A percentile compares a stretch with the other conserved stretches of the same genome.
These are phyloP conservation scores for Primulina eburnea DNA, from an alignment of 257 asterid species.

Conservation along the genomic window DNA sequence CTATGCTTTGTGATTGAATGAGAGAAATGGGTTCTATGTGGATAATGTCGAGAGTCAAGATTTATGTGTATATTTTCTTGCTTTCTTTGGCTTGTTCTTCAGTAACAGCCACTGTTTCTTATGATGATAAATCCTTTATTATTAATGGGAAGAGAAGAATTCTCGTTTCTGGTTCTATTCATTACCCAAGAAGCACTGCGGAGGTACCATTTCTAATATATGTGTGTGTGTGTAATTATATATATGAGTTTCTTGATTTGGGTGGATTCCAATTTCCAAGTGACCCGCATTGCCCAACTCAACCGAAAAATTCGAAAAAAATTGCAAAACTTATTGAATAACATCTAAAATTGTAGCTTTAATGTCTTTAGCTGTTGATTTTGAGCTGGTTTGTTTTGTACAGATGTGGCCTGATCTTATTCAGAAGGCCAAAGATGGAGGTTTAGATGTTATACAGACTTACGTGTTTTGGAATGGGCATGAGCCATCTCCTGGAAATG, in stretches of 20 bases:
- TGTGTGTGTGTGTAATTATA: too few relatives aligned
- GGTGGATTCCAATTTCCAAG: not conserved
- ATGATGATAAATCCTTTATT: conserved; percentile 59
- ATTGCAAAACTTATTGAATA: not conserved
- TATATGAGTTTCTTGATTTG: not conserved
- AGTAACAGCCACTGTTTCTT: conserved; percentile 43
- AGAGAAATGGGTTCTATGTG: conserved; percentile 22
- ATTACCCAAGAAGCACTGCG: conserved; percentile 66
- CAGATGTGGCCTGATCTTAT: conserved; percentile 98
- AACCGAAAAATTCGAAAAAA: too few relatives aligned
- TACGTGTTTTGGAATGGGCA: conserved; percentile 92
- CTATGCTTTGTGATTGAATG: not conserved
- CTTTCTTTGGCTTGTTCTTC: conserved; percentile 28
- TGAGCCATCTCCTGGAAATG: conserved; percentile 87
- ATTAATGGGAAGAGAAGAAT: conserved; percentile 52
- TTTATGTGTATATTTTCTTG: conserved; percentile 11
- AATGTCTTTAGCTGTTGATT: not conserved
- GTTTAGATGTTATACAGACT: conserved; percentile 83
- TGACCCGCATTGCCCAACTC: not conserved
- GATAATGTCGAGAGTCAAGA: conserved; percentile 25
- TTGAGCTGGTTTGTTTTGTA: conserved; percentile 8
- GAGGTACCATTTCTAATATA: conserved; percentile 33
- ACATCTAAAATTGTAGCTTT: not conserved
- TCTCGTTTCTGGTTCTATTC: conserved; percentile 65
- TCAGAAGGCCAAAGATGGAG: conserved; percentile 92